These are phyloP conservation scores for Aureobasidium lini DNA, from an alignment of 2,329 filamentous ascomycete species.

Conservation along the genomic window DNA sequence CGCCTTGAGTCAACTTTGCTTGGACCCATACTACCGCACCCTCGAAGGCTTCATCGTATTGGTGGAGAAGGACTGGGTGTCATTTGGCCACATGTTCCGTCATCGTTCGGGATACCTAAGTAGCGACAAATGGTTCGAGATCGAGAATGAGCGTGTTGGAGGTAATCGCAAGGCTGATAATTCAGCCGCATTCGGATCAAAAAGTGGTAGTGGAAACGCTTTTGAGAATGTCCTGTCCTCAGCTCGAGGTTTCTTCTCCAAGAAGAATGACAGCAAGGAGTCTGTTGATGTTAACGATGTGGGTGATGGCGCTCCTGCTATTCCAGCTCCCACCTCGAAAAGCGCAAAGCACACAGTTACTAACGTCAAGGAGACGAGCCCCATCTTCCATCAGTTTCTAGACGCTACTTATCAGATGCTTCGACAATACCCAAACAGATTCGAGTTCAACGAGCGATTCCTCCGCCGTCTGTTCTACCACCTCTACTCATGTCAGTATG, in stretches of 20 bases:
- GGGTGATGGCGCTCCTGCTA: conserved; percentile 38
- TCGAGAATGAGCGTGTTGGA: conserved; percentile 72
- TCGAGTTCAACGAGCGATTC: conserved; percentile 96
- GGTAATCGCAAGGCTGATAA: conserved; percentile 34
- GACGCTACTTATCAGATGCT: conserved; percentile 89
- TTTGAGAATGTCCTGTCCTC: conserved; percentile 73
- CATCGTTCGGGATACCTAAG: conserved; percentile 81
- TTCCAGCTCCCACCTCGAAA: conserved; percentile 30
- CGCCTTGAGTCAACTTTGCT: conserved; percentile 81
- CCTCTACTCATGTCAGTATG: conserved; percentile 91
- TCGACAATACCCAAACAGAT: conserved; percentile 75
- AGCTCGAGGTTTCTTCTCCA: conserved; percentile 84
- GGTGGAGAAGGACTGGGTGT: conserved; percentile 95
- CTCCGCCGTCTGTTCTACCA: conserved; percentile 84
- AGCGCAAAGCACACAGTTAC: conserved; percentile 54
- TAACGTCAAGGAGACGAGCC: conserved; percentile 82
- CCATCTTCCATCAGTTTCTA: conserved; percentile 95
- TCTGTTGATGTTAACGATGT: conserved; percentile 54
- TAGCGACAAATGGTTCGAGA: conserved; percentile 88
- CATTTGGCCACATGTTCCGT: conserved; percentile 96
- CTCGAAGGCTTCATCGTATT: conserved; percentile 90
- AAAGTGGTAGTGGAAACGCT: conserved; percentile 59
- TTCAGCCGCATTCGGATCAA: conserved; percentile 52
- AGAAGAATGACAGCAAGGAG: conserved; percentile 61
- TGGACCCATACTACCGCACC: conserved; percentile 93